Base-by-base conservation (phyloP, 2,329 filamentous ascomycete genomes). In the Colletotrichum gloeosporioides region DNA sequence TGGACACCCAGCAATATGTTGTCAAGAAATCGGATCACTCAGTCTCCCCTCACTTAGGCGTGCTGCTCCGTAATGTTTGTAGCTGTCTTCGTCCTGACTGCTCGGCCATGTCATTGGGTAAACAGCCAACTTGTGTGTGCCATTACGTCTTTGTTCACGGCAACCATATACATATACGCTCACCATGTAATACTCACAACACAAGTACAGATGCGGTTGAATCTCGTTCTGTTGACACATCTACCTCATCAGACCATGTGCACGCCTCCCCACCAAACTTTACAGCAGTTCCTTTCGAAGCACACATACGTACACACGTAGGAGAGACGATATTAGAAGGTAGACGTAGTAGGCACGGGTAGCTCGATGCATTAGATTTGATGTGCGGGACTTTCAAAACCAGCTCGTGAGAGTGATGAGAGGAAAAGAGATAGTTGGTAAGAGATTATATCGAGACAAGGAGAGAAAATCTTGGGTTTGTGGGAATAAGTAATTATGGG, bases 371-470 rank as follows among this genome's bases (percentile, higher is more conserved):
- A 70, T 70, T 70, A 70, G 15, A 53, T 70, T 66, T 34, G 57
- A 63, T 62, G 34, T 63, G 36, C 57, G 32, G 68, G 29, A 29
- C 57, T 68, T 53, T 32, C 27, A 59, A 25, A 34, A 53, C 36
- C 36, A 27, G n/a, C 34, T 63, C 53, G 53, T 53, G 61, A 39
- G 31, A 34, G 18, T 31, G 22, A 39, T 69, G 8, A 31, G 53
- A 62, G 31, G 55, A 32, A 62, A 53, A 63, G 22, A 59, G 22
- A n/a, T 29, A 29, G 34, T 39, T 22, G 44, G 6, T 64, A 25
- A 62, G n/a, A 63, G 29, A 76, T 73, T 76, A 69, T 49, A 39
- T 69, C 39, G 64, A 67, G 44, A 69, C 25, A 68, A 29, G 39
- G 25, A 67, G 62, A 70, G 18, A 53, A 53, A 22, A 32, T 63